Evolutionary conservation across 2,329 filamentous ascomycete species (phyloP).

Genomic region (Rasamsonia emersonii): DNA sequence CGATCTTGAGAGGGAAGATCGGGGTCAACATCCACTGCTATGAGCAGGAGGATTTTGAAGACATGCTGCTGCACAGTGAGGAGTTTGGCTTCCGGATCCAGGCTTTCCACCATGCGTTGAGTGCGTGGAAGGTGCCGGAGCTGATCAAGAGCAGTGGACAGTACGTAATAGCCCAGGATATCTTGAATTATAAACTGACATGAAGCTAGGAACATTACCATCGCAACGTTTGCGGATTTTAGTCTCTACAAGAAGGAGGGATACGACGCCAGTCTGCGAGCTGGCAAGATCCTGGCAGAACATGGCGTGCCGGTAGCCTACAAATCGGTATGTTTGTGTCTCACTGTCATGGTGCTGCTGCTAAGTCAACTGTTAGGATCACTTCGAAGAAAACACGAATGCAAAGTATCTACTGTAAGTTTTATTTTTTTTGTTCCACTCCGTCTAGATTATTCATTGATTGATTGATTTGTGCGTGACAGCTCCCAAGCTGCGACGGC

Average conservation of each 20-base stretch:
- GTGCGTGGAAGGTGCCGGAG: constrained; percentile 59
- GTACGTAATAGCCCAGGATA: constrained; percentile 21
- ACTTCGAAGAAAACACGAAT: constrained; percentile 24
- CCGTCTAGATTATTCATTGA: neutral
- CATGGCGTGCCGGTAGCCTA: constrained; percentile 60
- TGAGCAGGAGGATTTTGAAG: constrained; percentile 59
- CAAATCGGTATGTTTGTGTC: constrained; percentile 42
- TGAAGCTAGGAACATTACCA: constrained; percentile 48
- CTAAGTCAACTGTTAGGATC: constrained; percentile 18
- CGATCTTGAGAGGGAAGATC: constrained; percentile 58
- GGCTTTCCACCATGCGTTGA: constrained; percentile 63
- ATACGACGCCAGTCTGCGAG: constrained; percentile 56
- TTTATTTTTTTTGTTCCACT: neutral
- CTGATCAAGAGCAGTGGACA: constrained; percentile 24
- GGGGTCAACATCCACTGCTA: constrained; percentile 66
- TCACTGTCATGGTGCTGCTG: constrained; percentile 1
- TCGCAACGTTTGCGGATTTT: constrained; percentile 57
- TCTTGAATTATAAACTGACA: constrained; percentile 51
- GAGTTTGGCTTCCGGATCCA: constrained; percentile 61
- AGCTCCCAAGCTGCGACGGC: constrained; percentile 42
- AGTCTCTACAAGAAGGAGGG: constrained; percentile 66
- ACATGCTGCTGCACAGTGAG: constrained; percentile 61
- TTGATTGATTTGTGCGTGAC: too few species aligned
- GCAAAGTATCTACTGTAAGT: constrained; percentile 34
- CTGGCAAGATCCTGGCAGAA: constrained; percentile 58